Evolutionary conservation across 2,329 filamentous ascomycete genomes (phyloP).

Genomic region (Sporothrix inflata): DNA sequence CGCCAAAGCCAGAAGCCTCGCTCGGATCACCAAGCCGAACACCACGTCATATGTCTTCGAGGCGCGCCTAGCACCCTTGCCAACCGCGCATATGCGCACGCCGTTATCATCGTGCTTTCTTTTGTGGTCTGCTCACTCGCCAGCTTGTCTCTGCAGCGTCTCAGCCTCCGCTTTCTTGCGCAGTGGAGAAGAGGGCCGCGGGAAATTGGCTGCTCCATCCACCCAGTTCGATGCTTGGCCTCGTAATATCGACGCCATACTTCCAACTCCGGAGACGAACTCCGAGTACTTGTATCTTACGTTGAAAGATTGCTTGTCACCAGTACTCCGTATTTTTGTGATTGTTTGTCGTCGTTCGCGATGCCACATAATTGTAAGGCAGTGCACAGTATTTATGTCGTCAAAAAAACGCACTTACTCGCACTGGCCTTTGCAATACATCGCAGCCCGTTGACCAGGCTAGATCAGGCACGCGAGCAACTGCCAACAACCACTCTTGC

Average conservation of each 20-base stretch:
- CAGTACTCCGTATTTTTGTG: neutral
- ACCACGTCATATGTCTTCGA: slow-evolving; percentile 13
- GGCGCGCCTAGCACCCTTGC: neutral
- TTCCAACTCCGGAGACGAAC: neutral
- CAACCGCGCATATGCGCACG: neutral
- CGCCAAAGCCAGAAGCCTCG: neutral
- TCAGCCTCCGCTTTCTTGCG: slow-evolving; percentile 26
- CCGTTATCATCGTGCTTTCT: slow-evolving; percentile 13
- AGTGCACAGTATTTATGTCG: neutral
- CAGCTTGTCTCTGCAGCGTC: slow-evolving; percentile 23
- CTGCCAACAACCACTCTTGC: neutral
- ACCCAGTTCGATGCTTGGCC: slow-evolving; percentile 20
- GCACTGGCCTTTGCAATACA: neutral
- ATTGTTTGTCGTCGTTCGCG: neutral
- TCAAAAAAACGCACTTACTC: neutral
- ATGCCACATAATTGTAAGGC: neutral
- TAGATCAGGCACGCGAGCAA: slow-evolving; percentile 11
- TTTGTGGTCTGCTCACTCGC: slow-evolving; percentile 6
- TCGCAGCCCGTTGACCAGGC: neutral
- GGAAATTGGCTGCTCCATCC: slow-evolving; percentile 33
- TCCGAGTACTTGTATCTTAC: no score
- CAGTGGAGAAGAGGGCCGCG: slow-evolving; percentile 28
- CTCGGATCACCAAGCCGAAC: neutral
- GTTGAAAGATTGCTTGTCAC: neutral
- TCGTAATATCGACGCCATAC: slow-evolving; percentile 14